phyloP scores from a whole-genome alignment of 768 basidiomycete genomes.

The Kwoniella botswanensis region DNA sequence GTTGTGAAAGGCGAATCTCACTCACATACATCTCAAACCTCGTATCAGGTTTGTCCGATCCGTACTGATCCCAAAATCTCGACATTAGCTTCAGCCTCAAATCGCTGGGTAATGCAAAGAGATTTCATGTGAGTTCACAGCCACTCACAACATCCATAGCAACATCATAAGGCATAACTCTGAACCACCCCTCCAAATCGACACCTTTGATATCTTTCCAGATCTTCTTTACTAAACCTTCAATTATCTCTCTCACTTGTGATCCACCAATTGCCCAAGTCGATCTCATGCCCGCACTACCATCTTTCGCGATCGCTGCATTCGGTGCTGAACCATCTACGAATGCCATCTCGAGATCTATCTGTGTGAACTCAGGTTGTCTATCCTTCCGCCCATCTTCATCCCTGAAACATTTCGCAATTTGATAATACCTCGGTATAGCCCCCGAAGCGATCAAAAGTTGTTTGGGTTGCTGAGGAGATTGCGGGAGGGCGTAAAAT shows the following conservation, averaged over 20 bases:
- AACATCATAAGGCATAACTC: conserved; percentile 83
- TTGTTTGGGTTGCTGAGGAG: conserved; percentile 95
- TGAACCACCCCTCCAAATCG: conserved; percentile 68
- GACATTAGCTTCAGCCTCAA: conserved; percentile 23
- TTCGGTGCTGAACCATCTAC: conserved; percentile 72
- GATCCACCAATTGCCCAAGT: conserved; percentile 83
- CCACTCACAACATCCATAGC: conserved; percentile 79
- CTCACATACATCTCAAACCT: conserved; percentile 83
- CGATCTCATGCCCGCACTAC: conserved; percentile 32
- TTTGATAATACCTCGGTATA: conserved; percentile 88
- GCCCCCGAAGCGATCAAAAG: conserved; percentile 86
- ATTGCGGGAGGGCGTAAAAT: conserved; percentile 91
- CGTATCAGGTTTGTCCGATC: conserved; percentile 93
- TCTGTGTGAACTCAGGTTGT: conserved; percentile 95
- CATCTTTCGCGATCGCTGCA: conserved; percentile 14
- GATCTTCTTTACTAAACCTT: conserved; percentile 72
- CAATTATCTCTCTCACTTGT: conserved; percentile 79
- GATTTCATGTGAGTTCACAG: too few species aligned
- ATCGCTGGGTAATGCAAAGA: neutral
- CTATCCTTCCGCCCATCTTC: conserved; percentile 93
- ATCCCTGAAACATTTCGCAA: conserved; percentile 93
- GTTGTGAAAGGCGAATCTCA: conserved; percentile 14
- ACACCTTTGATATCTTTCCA: conserved; percentile 75
- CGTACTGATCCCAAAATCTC: conserved; percentile 66
- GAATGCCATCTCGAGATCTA: conserved; percentile 96